A percentile compares a stretch with the other conserved stretches of the same genome.
Conservation (phyloP, 2,329 filamentous ascomycete genomes). For the Chaetomium strumarium region DNA sequence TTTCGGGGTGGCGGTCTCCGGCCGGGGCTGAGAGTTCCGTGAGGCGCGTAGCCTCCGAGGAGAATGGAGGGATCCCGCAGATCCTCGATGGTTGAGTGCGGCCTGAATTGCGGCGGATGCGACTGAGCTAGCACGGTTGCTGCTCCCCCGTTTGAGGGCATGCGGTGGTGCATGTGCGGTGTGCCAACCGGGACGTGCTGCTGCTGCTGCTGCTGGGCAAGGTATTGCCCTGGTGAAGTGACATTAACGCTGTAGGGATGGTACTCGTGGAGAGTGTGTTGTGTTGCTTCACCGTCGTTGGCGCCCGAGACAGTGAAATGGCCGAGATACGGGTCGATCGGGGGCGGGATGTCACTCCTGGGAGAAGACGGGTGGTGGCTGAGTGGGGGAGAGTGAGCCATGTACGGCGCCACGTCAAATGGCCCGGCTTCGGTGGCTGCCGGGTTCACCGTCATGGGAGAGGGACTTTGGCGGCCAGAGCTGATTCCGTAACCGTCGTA, state of each 20-base stretch:
- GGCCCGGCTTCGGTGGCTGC: conserved; percentile 32
- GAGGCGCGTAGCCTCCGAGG: conserved; percentile 17
- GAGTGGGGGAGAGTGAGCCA: conserved; percentile 30
- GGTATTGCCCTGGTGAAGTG: conserved; percentile 4
- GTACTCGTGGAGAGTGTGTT: conserved; percentile 26
- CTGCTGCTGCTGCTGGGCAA: too few relatives aligned
- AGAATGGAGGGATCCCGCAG: conserved; percentile 20
- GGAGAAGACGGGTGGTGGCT: conserved; percentile 28
- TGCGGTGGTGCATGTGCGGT: conserved; percentile 22
- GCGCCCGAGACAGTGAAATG: conserved; percentile 33
- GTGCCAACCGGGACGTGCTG: conserved; percentile 12
- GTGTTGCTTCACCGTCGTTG: conserved; percentile 27
- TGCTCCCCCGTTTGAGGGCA: conserved; percentile 19
- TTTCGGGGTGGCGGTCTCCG: conserved; percentile 19
- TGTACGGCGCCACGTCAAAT: conserved; percentile 34
- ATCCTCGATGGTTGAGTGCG: conserved; percentile 22
- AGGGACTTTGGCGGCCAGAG: conserved; percentile 38
- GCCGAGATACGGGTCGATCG: conserved; percentile 32
- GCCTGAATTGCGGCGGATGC: conserved; percentile 21
- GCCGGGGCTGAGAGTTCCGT: conserved; percentile 15
- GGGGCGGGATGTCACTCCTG: conserved; percentile 32
- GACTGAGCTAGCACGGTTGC: conserved; percentile 22
- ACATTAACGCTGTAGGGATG: conserved; percentile 18
- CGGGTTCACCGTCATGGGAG: conserved; percentile 40
- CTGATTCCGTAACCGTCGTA: conserved; percentile 38